Conservation (phyloP, 192 early-diverging fungal species). For the Neocallimastix lanati region DNA sequence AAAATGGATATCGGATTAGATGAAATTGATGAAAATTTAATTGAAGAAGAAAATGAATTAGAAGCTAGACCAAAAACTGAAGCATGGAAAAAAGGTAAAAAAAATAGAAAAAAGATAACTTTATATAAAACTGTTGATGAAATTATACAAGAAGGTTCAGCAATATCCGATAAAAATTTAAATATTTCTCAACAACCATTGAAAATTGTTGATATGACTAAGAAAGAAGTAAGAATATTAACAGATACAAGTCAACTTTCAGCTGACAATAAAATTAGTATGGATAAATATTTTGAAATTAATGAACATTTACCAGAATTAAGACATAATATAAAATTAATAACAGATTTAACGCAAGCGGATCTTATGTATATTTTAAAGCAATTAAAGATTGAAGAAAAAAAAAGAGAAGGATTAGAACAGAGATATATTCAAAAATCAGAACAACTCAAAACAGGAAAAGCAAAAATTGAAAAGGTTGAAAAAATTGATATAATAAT, state of each 20-base stretch:
- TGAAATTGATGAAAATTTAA: background rate
- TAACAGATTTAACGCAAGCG: conserved; percentile 48
- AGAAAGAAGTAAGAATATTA: conserved; percentile 28
- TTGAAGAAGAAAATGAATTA: background rate
- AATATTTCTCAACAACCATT: conserved; percentile 14
- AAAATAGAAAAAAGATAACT: conserved; percentile 20
- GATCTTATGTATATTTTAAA: conserved; percentile 46
- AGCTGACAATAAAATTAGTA: conserved; percentile 23
- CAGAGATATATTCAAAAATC: conserved; percentile 11
- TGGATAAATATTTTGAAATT: conserved; percentile 19
- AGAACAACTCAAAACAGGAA: conserved; percentile 15
- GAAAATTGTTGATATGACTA: conserved; percentile 78
- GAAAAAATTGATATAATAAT: conserved; percentile 17
- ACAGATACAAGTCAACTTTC: conserved; percentile 13
- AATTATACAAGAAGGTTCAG: conserved; percentile 31
- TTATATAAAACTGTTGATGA: conserved; percentile 62
- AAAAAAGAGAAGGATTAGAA: conserved; percentile 2
- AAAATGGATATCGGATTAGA: background rate
- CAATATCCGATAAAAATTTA: conserved; percentile 5
- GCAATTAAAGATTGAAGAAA: conserved; percentile 26
- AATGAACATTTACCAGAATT: conserved; percentile 51
- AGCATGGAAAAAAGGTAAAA: conserved; percentile 24
- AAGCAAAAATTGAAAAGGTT: conserved; percentile 14
- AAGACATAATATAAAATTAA: conserved; percentile 50
- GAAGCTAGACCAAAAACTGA: conserved; percentile 6